Conservation (phyloP, 2,329 filamentous ascomycete genomes). For the Lasiodiplodia gonubiensis region DNA sequence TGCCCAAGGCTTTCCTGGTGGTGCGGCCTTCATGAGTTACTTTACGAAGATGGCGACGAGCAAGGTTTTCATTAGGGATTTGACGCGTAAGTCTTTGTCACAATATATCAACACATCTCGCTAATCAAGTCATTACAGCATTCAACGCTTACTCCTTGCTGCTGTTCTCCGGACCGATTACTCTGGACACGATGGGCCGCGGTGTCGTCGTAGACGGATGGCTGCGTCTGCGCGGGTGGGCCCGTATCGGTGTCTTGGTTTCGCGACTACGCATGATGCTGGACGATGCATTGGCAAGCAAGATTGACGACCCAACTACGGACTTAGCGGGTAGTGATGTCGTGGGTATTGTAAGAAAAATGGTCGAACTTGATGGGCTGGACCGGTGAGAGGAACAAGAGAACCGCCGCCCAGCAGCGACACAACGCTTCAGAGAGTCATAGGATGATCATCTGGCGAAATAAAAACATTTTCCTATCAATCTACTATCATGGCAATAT, state of each 20-base stretch:
- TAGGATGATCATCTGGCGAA: not conserved
- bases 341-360: conserved; percentile 74
- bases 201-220: conserved; percentile 92
- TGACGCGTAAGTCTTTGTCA: conserved; percentile 64
- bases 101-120: not conserved
- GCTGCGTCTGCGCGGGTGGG: conserved; percentile 87
- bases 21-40: conserved; percentile 81
- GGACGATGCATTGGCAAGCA: conserved; percentile 79
- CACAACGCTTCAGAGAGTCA: not conserved
- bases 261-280: conserved; percentile 83
- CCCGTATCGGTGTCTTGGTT: conserved; percentile 88
- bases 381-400: conserved; percentile 55
- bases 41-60: conserved; percentile 90
- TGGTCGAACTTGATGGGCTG: conserved; percentile 89
- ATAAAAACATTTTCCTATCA: not conserved
- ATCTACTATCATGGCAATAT: not conserved
- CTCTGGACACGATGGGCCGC: conserved; percentile 83
- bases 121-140: conserved; percentile 42
- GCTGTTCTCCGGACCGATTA: conserved; percentile 83
- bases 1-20: conserved; percentile 74
- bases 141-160: conserved; percentile 90
- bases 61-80: conserved; percentile 88
- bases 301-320: conserved; percentile 75
- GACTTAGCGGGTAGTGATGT: conserved; percentile 67
- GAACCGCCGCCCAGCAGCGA: not conserved